phyloP scores from a whole-genome alignment of 177 flowering plant genomes.

The Vitis hybrid region DNA sequence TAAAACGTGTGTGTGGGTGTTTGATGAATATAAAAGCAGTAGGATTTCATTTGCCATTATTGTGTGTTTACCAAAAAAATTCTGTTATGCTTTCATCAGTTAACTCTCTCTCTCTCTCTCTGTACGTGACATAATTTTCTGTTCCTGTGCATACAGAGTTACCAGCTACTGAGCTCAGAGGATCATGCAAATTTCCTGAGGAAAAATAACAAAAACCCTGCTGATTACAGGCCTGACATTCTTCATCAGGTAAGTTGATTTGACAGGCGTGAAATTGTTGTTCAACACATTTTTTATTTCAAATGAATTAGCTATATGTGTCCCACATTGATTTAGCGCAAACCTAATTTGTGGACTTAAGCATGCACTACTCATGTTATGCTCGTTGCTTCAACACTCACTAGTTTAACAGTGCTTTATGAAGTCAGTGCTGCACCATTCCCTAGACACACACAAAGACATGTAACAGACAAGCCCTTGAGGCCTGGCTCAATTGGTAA shows the following conservation, averaged over 20 bases:
- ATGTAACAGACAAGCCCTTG: no score
- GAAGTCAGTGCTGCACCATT: no score
- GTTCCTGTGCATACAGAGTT: slow-evolving; percentile 39
- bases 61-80: not conserved
- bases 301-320: no score
- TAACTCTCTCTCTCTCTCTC: not conserved
- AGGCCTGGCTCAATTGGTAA: no score
- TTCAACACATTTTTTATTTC: not conserved
- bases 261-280: not conserved
- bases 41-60: no score
- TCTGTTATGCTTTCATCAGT: not conserved
- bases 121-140: not conserved
- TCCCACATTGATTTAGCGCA: no score
- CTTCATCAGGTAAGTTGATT: slow-evolving; percentile 64
- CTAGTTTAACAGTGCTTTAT: no score
- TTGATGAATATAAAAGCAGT: no score
- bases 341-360: no score
- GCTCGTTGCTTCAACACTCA: no score
- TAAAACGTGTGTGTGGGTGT: not conserved
- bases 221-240: slow-evolving; percentile 87
- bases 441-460: no score
- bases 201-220: slow-evolving; percentile 61
- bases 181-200: slow-evolving; percentile 72
- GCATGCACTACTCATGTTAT: no score
- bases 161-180: slow-evolving; percentile 75